Base-by-base conservation (phyloP, 441 rosid genomes). In the Jatropha multifida region DNA sequence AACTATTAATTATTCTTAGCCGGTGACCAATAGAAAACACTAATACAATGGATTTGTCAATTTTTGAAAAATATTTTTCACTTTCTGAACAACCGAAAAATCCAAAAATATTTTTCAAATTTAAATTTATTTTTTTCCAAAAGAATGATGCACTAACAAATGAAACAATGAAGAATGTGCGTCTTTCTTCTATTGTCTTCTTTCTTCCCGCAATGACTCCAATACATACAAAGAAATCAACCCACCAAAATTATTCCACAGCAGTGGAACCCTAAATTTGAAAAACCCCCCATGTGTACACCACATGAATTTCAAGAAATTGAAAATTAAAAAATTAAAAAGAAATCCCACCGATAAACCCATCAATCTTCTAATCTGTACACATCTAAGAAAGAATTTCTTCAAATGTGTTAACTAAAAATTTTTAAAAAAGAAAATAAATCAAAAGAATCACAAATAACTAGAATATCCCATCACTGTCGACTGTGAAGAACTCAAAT, bases 371-470 rank as follows among this genome's bases (percentile, higher is more conserved):
- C 76, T 54, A 77, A 77, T 82, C 83, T 89, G 83, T 86, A 86
- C 90, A 88, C 78, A 78, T 60, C 82, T 77, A 84, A 73, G 78
- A 88, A 90, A 87, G 86, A 90, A 88, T 88, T 74, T 80, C 79
- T 77, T 74, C 72, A 79, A 82, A 77, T 79, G 64, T 76, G 75
- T 62, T 38, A 46, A 42, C 66, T 60, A 44, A 75, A 66, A 46
- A 69, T 56, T 41, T 23, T 32, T 32, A 1, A 15, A n/a, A 38
- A 66, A 23, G 59, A 74, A 52, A 66, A 65, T 60, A 11, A 60
- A 52, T 41, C 8, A 40, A 79, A 71, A 69, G 76, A 79, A 78
- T 69, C 81, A 80, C 89, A 82, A 78, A 44, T 83, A 85, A 75
- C 82, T 86, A 10, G 88, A 86, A 59, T 85, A 86, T 18, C 87